These are phyloP conservation scores for Pseudogymnoascus sp. DNA, from an alignment of 2,329 filamentous ascomycete genomes.

Conservation along the genomic window DNA sequence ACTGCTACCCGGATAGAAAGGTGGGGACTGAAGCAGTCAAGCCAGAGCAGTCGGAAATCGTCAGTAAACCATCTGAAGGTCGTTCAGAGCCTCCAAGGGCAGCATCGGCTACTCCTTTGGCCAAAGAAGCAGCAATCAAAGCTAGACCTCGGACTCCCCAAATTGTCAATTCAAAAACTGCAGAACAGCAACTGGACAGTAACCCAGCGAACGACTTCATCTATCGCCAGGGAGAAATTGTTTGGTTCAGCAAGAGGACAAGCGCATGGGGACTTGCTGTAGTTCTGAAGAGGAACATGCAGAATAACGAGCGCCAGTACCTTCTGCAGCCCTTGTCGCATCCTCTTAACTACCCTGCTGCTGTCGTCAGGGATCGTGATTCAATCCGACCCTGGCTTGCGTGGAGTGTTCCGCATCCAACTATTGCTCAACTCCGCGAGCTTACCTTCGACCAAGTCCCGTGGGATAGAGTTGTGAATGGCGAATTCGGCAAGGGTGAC, in stretches of 20 bases:
- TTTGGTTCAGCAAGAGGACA: slow-evolving; percentile 45
- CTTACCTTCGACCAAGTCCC: slow-evolving; percentile 42
- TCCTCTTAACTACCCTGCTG: slow-evolving; percentile 32
- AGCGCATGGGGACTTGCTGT: slow-evolving; percentile 47
- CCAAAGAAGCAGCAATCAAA: not conserved
- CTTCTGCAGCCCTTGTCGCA: slow-evolving; percentile 42
- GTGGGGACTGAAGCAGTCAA: slow-evolving; percentile 31
- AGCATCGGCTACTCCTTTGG: not conserved
- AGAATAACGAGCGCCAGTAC: slow-evolving; percentile 32
- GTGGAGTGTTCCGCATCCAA: slow-evolving; percentile 48
- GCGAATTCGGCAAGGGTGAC: slow-evolving; percentile 34
- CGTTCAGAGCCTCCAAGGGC: slow-evolving; percentile 3
- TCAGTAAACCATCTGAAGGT: not conserved
- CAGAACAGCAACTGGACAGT: slow-evolving; percentile 43
- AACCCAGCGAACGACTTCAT: slow-evolving; percentile 39
- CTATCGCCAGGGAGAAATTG: slow-evolving; percentile 46
- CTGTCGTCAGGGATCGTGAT: slow-evolving; percentile 35
- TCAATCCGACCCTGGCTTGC: slow-evolving; percentile 49
- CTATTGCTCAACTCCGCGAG: slow-evolving; percentile 35
- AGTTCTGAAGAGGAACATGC: slow-evolving; percentile 38
- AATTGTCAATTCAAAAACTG: slow-evolving; percentile 28
- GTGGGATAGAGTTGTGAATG: slow-evolving; percentile 39
- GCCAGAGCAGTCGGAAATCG: not conserved
- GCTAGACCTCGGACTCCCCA: slow-evolving; percentile 13
- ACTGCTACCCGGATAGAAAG: slow-evolving; percentile 44